Evolutionary conservation across 1,284 basidiomycete genomes (phyloP), one percentile per base, ranked within the genome.

Genomic region (Ustilago hordei): DNA sequence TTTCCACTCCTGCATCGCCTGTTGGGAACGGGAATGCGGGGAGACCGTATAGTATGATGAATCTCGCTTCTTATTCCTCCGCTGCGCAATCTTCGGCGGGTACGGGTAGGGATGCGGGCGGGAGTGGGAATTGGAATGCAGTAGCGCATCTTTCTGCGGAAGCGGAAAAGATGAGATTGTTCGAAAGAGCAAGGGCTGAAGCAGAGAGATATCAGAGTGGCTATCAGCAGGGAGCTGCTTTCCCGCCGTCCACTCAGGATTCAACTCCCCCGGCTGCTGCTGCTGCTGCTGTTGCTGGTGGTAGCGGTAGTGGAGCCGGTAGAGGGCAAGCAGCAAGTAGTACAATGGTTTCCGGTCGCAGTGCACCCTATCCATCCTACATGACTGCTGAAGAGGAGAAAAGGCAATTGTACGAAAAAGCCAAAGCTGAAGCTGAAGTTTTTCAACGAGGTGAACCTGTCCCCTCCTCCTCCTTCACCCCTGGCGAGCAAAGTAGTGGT

Each of bases 351-450:
- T 77, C 74, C 3, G 74, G 74, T 6, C 55, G 60, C 23, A 48
- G 69, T 9, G 74, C 74, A 9, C 74, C 74, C 0, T 77, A 77
- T n/a, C 63, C 74, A 4, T 69, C 74, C 1, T 77, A 77, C 63
- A 64, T 74, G 66, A 69, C 80, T 8, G 80, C 81, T 7, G 81
- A 79, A 41, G 79, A 81, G 31, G 81, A 82, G 60, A 82, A 82
- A 67, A 64, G 72, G 5, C 59, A 71, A 56, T 60, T 82, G 55
- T 82, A 81, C 64, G 77, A 81, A 59, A 63, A 63, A 8, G 79
- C 81, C 15, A 81, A 78, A 35, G 79, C 79, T 31, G 76, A 81
- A 36, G 67, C 75, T 11, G 75, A 78, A 17, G 68, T 59, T 17
- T 73, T 62, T 47, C 75, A 75, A 50, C 67, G 75, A 31, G 64